A percentile compares a stretch with the other conserved stretches of the same genome.
phyloP scores from a whole-genome alignment of 768 basidiomycete species.

The Inosperma sp. region DNA sequence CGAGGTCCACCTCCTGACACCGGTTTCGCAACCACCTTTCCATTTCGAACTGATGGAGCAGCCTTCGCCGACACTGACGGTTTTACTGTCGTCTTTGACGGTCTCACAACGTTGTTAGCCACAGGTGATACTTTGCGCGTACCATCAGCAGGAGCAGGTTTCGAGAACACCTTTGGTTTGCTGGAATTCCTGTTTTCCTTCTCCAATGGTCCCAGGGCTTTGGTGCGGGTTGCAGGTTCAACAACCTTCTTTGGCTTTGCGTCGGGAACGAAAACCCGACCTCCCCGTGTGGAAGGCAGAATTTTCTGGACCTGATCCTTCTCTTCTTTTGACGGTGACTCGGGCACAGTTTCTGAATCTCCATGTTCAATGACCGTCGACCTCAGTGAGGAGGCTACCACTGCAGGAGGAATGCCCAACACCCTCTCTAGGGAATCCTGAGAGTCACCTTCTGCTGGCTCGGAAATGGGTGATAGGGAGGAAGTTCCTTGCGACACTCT shows the following conservation, averaged over 20 bases:
- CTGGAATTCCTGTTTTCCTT: slow-evolving; percentile 34
- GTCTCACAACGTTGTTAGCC: slow-evolving; percentile 10
- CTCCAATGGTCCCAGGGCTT: slow-evolving; percentile 24
- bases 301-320: slow-evolving; percentile 29
- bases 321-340: slow-evolving; percentile 53
- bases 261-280: neutral
- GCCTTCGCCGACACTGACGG: slow-evolving; percentile 15
- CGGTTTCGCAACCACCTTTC: slow-evolving; percentile 20
- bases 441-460: slow-evolving; percentile 28
- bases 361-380: slow-evolving; percentile 46
- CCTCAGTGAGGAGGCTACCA: slow-evolving; percentile 21
- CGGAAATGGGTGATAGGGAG: slow-evolving; percentile 20
- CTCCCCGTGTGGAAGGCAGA: neutral
- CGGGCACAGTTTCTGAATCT: slow-evolving; percentile 38
- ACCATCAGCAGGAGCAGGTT: slow-evolving; percentile 1
- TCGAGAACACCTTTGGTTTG: slow-evolving; percentile 10
- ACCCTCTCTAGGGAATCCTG: slow-evolving; percentile 33
- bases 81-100: slow-evolving; percentile 17
- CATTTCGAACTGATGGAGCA: slow-evolving; percentile 10
- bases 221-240: slow-evolving; percentile 16
- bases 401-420: slow-evolving; percentile 19
- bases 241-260: slow-evolving; percentile 21
- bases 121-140: slow-evolving; percentile 22
- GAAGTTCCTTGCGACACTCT: slow-evolving; percentile 26
- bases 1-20: slow-evolving; percentile 47